phyloP scores from a whole-genome alignment of 345 rosid genomes.

The Gossypium rotundifolium region DNA sequence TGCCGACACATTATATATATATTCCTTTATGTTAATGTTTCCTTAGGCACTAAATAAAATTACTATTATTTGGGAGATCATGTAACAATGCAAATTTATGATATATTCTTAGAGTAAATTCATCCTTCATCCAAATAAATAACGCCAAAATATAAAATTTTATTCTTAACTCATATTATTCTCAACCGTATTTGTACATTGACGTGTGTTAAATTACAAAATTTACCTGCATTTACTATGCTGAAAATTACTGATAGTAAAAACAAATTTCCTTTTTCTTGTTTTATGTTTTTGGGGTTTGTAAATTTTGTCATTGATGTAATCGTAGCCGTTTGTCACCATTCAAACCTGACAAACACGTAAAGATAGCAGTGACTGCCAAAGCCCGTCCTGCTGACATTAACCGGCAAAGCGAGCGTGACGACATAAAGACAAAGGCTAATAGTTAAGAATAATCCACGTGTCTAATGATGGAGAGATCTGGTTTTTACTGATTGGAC shows the following conservation, averaged over 20 bases:
- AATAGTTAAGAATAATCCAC: background rate
- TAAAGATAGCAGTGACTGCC: conserved; percentile 4
- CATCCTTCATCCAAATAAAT: background rate
- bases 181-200: background rate
- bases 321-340: conserved; percentile 11
- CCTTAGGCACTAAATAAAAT: too few species aligned
- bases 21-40: too few species aligned
- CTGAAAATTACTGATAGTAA: conserved; percentile 1
- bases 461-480: background rate
- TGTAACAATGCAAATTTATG: too few species aligned
- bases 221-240: background rate
- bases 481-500: background rate
- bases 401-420: conserved; percentile 24
- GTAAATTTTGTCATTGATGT: conserved; percentile 1
- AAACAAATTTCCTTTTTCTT: background rate
- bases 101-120: background rate
- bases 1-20: background rate
- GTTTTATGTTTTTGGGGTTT: too few species aligned
- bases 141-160: background rate
- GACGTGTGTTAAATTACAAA: background rate
- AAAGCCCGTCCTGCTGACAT: background rate
- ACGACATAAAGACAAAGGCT: conserved; percentile 6
- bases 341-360: background rate
- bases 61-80: too few species aligned
- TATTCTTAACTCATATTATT: background rate